Conservation (phyloP, 2,329 filamentous ascomycete species). For the Fusarium sacchari region DNA sequence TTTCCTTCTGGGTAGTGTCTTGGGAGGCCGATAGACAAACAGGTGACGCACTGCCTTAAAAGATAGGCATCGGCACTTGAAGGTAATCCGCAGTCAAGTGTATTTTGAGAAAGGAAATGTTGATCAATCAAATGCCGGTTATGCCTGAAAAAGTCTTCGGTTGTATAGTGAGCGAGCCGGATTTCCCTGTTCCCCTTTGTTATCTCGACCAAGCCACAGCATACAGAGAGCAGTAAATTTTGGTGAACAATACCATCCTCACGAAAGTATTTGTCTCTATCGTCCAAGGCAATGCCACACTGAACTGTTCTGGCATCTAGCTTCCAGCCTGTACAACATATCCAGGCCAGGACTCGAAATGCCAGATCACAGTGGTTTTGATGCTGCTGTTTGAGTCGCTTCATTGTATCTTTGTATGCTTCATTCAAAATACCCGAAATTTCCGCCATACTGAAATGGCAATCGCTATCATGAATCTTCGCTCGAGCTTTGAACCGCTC, state of each 20-base stretch:
- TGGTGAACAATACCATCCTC: background rate
- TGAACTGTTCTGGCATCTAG: fast-evolving
- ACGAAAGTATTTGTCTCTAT: background rate
- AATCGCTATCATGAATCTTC: no score
- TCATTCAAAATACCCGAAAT: background rate
- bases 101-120: no score
- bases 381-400: background rate
- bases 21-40: background rate
- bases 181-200: background rate
- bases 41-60: background rate
- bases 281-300: background rate
- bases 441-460: no score
- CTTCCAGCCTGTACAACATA: background rate
- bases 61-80: background rate
- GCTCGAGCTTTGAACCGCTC: fast-evolving
- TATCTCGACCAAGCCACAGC: background rate
- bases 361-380: background rate
- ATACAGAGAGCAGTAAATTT: background rate
- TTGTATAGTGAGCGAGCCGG: background rate
- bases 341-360: background rate
- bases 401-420: fast-evolving
- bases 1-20: fast-evolving
- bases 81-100: fast-evolving
- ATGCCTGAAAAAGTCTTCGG: background rate
- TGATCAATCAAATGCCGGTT: background rate